Conservation (phyloP, 192 early-diverging fungal genomes). For the Coemansia sp. region DNA sequence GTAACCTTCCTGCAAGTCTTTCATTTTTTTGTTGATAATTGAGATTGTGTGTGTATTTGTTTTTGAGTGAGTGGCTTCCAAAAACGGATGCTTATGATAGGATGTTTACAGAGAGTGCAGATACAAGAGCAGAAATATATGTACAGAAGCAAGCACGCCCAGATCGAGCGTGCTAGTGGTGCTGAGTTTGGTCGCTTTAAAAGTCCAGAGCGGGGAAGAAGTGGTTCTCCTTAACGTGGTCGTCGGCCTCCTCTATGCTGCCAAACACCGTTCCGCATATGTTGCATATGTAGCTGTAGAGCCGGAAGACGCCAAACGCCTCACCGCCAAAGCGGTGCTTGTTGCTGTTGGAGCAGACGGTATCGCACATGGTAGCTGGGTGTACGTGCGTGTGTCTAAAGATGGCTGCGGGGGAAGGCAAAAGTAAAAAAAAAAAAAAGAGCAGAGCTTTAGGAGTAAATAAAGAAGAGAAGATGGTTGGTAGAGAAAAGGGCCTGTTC, state of each 20-base stretch:
- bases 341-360: slow-evolving; percentile 11
- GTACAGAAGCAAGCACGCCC: not conserved
- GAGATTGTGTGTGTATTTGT: not conserved
- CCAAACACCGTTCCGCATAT: slow-evolving; percentile 43
- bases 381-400: not conserved
- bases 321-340: slow-evolving; percentile 23
- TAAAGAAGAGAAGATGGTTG: not conserved
- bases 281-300: slow-evolving; percentile 42
- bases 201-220: slow-evolving; percentile 49
- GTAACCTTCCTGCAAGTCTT: slow-evolving; percentile 4
- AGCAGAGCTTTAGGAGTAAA: not conserved
- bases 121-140: slow-evolving; percentile 2
- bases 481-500: not conserved
- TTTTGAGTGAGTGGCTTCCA: not conserved
- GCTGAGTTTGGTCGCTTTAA: not conserved
- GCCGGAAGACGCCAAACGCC: slow-evolving; percentile 17
- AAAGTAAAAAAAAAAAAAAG: not conserved
- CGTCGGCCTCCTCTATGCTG: slow-evolving; percentile 24
- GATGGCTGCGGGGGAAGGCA: not conserved
- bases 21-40: not conserved
- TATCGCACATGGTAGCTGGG: slow-evolving; percentile 15
- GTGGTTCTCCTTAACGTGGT: slow-evolving; percentile 49
- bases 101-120: not conserved
- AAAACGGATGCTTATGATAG: not conserved
- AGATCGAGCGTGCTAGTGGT: not conserved